Evolutionary conservation across 1,284 basidiomycete species (phyloP).

Genomic region (Sporisorium scitamineum): DNA sequence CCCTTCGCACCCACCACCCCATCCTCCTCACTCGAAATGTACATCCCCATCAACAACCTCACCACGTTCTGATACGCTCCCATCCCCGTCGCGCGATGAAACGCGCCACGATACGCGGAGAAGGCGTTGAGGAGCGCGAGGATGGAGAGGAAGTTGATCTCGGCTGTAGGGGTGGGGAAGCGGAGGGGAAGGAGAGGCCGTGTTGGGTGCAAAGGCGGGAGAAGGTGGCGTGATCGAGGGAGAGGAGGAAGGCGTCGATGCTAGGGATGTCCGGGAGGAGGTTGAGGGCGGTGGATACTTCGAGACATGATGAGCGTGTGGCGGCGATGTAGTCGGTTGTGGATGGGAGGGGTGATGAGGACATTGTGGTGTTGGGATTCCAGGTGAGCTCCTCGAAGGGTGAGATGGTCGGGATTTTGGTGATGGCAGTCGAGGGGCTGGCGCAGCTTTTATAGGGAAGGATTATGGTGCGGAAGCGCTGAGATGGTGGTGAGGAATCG

Average conservation of each 20-base stretch:
- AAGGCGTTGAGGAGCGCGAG: slow-evolving; percentile 62
- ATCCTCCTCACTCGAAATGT: slow-evolving; percentile 45
- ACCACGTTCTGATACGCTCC: slow-evolving; percentile 63
- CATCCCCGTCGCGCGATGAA: slow-evolving; percentile 54
- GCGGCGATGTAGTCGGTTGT: slow-evolving; percentile 14
- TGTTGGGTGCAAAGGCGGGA: slow-evolving; percentile 43
- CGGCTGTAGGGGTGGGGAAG: slow-evolving; percentile 46
- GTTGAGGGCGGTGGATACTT: background rate
- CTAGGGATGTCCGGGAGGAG: slow-evolving; percentile 23
- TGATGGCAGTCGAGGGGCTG: no score
- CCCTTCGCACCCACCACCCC: slow-evolving; percentile 10
- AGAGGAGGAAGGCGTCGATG: slow-evolving; percentile 51
- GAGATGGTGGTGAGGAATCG: background rate
- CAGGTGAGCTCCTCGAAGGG: background rate
- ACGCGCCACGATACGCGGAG: slow-evolving; percentile 56
- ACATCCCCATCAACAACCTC: slow-evolving; percentile 56
- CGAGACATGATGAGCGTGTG: slow-evolving; percentile 29
- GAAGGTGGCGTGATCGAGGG: slow-evolving; percentile 26
- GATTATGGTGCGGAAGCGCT: background rate
- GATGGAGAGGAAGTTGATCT: slow-evolving; percentile 63
- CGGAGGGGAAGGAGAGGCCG: slow-evolving; percentile 60
- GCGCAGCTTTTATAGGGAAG: no score
- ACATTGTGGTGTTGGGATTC: background rate
- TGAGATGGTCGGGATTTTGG: no score
- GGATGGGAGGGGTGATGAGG: slow-evolving; percentile 19